Conservation (phyloP, 2,329 filamentous ascomycete genomes). For the Triangularia setosa region DNA sequence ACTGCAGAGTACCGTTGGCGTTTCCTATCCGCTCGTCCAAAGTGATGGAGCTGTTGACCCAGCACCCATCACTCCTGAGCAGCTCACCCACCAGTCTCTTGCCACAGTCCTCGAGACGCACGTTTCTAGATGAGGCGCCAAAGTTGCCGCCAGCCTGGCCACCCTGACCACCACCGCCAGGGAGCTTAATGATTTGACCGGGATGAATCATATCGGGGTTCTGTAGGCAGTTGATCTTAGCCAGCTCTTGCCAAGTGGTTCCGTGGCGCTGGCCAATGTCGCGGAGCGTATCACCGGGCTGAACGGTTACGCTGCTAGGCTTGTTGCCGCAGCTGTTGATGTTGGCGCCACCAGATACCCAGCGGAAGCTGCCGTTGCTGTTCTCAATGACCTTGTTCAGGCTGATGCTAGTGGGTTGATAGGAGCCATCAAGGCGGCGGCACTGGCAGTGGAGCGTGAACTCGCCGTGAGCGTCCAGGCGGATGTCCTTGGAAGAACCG, state of each 20-base stretch:
- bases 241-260: constrained; percentile 37
- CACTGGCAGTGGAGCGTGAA: constrained; percentile 35
- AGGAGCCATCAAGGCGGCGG: constrained; percentile 32
- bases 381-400: constrained; percentile 36
- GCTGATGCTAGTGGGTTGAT: constrained; percentile 33
- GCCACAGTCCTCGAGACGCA: constrained; percentile 36
- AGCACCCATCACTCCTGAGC: constrained; percentile 29
- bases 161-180: constrained; percentile 23
- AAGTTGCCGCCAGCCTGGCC: constrained; percentile 30
- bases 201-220: constrained; percentile 43
- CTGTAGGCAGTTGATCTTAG: constrained; percentile 36
- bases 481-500: constrained; percentile 33
- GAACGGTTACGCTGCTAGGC: constrained; percentile 33
- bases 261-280: constrained; percentile 34
- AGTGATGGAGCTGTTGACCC: constrained; percentile 31
- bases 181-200: constrained; percentile 37
- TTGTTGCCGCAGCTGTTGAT: constrained; percentile 20
- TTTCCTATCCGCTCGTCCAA: constrained; percentile 36
- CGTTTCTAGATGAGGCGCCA: constrained; percentile 33
- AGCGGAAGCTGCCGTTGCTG: constrained; percentile 37
- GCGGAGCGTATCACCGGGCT: constrained; percentile 40
- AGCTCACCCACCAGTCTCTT: constrained; percentile 34
- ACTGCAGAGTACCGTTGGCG: constrained; percentile 28
- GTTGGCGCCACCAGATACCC: constrained; percentile 25
- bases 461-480: constrained; percentile 31